Evolutionary conservation across 1,284 basidiomycete genomes (phyloP), one percentile per base, ranked within the genome.

Genomic region (Trichosporon faecale): DNA sequence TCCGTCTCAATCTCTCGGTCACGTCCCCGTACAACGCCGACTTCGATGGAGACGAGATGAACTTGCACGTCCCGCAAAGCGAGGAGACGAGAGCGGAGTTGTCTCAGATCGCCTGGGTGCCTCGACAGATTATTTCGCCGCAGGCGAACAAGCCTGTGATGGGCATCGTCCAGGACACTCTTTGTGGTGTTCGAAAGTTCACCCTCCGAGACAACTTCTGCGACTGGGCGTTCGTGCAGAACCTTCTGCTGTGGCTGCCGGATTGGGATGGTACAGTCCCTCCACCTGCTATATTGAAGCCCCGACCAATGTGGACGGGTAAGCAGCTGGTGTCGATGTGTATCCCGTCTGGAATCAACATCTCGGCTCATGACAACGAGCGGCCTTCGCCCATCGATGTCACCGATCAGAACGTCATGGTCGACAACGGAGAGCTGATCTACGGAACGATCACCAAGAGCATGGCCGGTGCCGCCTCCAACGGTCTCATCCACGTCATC

Each of bases 21-120:
- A 84, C 83, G 1, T 84, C 83, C 40, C 83, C 83, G 6, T 85
- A 84, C 85, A 98, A 98, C 78, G 95, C 95, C 82, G 95, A 98
- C 85, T 99, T 99, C 85, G 97, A 99, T 82, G 97, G 97, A 79
- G 97, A 99, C 82, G 96, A 99, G 85, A 99, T 99, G 97, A 99
- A 99, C 85, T 93, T 99, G 91, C 95, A 97, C 82, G 92, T 99
- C 44, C 97, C 97, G 9, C 97, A 99, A 83, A 95, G 93, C 72
- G 96, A 99, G 85, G 97, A 99, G 84, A 98, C 96, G n/a, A 89
- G 96, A 69, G 96, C 97, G 0, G 97, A 99, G 84, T 87, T 99
- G 40, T 92, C 92, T 79, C 95, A 99, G 84, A 96, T 99, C 74
- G 95, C 96, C 57, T 99, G 96, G 95, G 97, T 99, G 16, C 57